Conservation (phyloP, 805 yeast species). For the Wickerhamiella dianesei region DNA sequence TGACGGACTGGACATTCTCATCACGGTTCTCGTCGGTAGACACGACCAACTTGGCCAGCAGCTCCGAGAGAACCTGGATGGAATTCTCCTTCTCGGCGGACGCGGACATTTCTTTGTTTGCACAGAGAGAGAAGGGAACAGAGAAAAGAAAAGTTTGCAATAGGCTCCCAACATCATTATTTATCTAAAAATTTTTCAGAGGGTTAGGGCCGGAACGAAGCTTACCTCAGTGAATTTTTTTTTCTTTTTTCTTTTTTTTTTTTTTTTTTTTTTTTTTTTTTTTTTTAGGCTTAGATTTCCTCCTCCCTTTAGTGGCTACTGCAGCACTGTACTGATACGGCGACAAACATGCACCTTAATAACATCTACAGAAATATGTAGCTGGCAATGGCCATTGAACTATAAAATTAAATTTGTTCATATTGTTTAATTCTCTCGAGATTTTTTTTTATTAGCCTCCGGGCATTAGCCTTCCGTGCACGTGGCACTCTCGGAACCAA, state of each 20-base stretch:
- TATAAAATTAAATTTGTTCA: too few relatives aligned
- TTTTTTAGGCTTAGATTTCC: neutral
- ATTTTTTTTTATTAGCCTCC: too few relatives aligned
- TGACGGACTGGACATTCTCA: constrained; percentile 75
- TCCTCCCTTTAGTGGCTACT: too few relatives aligned
- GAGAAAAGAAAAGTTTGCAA: neutral
- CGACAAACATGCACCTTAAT: too few relatives aligned
- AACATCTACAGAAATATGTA: too few relatives aligned
- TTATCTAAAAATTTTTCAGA: neutral
- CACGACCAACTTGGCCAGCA: constrained; percentile 82
- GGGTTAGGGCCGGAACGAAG: neutral
- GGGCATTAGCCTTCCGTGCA: too few relatives aligned
- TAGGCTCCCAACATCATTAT: neutral
- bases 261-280: constrained; percentile 1
- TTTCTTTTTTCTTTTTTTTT: constrained; percentile 3
- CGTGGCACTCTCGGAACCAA: too few relatives aligned
- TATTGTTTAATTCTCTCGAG: too few relatives aligned
- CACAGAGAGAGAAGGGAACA: neutral
- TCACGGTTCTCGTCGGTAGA: constrained; percentile 70
- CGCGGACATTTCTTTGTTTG: neutral
- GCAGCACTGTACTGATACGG: too few relatives aligned
- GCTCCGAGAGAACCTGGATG: constrained; percentile 72
- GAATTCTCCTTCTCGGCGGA: constrained; percentile 23
- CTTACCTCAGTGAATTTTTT: constrained; percentile 3
- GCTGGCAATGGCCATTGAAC: too few relatives aligned